Conservation (phyloP, 2,329 filamentous ascomycete genomes). For the Lachnellula cervina region DNA sequence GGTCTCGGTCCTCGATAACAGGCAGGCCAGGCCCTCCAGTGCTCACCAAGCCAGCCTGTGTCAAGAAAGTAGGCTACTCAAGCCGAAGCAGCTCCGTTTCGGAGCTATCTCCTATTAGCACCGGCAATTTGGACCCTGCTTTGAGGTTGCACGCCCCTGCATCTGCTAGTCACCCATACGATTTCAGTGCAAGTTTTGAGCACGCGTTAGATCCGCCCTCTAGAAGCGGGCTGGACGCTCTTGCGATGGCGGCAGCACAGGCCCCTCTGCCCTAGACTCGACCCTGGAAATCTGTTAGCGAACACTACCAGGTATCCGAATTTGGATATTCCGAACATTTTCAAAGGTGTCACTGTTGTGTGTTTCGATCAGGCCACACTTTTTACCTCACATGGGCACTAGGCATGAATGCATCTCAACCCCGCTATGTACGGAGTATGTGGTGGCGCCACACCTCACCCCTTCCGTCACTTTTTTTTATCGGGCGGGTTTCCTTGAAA, state of each 20-base stretch:
- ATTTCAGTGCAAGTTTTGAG: background rate
- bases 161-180: background rate
- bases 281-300: background rate
- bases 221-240: background rate
- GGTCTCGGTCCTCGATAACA: constrained; percentile 14
- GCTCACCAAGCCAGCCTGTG: constrained; percentile 24
- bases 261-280: background rate
- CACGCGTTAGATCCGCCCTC: background rate
- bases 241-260: background rate
- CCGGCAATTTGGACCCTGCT: background rate
- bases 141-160: background rate
- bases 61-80: constrained; percentile 22
- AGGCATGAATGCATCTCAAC: background rate
- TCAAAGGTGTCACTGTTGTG: background rate
- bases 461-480: background rate
- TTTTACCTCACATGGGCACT: background rate
- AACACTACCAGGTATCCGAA: background rate
- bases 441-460: background rate
- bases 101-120: background rate
- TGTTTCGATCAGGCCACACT: background rate
- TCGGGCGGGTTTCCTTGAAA: background rate
- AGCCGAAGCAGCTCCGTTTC: background rate
- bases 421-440: background rate
- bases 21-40: constrained; percentile 16
- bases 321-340: background rate